Evolutionary conservation across 768 basidiomycete genomes (phyloP), one percentile per base, ranked within the genome.

Genomic region (Austroboletus festivus): DNA sequence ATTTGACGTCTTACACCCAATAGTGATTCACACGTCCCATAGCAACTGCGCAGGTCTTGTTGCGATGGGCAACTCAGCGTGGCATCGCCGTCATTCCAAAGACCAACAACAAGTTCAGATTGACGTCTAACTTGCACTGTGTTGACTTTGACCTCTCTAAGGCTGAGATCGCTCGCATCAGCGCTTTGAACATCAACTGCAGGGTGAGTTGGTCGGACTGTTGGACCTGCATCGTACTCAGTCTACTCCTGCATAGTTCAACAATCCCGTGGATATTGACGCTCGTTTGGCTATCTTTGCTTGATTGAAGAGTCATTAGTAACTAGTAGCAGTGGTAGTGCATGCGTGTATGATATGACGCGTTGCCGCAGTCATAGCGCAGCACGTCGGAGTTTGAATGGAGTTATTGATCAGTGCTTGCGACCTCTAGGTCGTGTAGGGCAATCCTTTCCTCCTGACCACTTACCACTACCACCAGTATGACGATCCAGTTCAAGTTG

Each of bases 61-160:
- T 92, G 45, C 77, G 86, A 55, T 92, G 89, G 89, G 80, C 86
- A 2, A 85, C 83, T 13, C 85, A 89, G 59, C 81, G 80, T 31
- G 82, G 79, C 10, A 74, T 89, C 50, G 82, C 83, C 28, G 82
- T 90, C 38, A 79, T 92, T 52, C 89, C 89, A 39, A 92, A 92
- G 73, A 79, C 75, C 42, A 81, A 80, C 62, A 57, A 72, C 54
- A 43, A 52, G 4, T 51, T 61, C 8, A 72, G 76, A 44, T 55
- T 76, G 48, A 56, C 59, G 18, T 56, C 71, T 53, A 81, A 81
- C 70, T 55, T 85, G 54, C 60, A 74, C 37, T 71, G 71, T 60
- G 63, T 68, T 50, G 62, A 62, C 28, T 76, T 78, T 52, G 67
- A 81, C 53, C 73, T 92, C 38, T 66, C 76, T 7, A 71, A 74